Percentiles rank a stretch among this genome's conserved stretches.
These are phyloP conservation scores for Globisporangium uncinulatum DNA, from an alignment of 352 stramenopile species.

Conservation along the genomic window DNA sequence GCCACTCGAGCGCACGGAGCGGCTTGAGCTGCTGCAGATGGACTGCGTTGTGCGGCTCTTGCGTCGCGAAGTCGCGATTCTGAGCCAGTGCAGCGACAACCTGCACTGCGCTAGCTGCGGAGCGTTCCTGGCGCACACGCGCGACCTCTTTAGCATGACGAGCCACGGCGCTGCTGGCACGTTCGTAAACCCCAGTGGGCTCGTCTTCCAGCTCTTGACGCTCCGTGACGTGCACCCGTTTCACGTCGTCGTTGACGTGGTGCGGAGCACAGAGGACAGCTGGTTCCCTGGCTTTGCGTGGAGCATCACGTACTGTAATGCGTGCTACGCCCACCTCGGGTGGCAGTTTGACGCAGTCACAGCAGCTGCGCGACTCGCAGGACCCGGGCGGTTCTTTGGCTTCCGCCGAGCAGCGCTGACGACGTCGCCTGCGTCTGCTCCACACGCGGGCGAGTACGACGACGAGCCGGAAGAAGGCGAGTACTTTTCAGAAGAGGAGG, in stretches of 20 bases:
- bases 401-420: conserved; percentile 61
- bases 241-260: conserved; percentile 38
- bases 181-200: conserved; percentile 76
- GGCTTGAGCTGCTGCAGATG: conserved; percentile 53
- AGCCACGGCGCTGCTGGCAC: conserved; percentile 52
- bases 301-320: conserved; percentile 71
- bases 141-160: conserved; percentile 77
- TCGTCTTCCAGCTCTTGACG: conserved; percentile 80
- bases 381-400: conserved; percentile 51
- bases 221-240: conserved; percentile 41
- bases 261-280: conserved; percentile 50
- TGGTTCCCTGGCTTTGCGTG: conserved; percentile 81
- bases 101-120: conserved; percentile 64
- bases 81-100: conserved; percentile 54
- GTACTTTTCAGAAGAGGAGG: not conserved
- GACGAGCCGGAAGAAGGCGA: not conserved
- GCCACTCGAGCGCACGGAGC: conserved; percentile 47
- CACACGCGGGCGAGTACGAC: not conserved
- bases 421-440: conserved; percentile 13
- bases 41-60: conserved; percentile 56
- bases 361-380: conserved; percentile 10
- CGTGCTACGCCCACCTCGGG: conserved; percentile 65
- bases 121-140: conserved; percentile 54
- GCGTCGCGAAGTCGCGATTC: conserved; percentile 46
- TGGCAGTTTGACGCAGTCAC: conserved; percentile 62